These are phyloP conservation scores for Lophium mytilinum DNA, from an alignment of 495 filamentous ascomycete genomes.

Conservation along the genomic window DNA sequence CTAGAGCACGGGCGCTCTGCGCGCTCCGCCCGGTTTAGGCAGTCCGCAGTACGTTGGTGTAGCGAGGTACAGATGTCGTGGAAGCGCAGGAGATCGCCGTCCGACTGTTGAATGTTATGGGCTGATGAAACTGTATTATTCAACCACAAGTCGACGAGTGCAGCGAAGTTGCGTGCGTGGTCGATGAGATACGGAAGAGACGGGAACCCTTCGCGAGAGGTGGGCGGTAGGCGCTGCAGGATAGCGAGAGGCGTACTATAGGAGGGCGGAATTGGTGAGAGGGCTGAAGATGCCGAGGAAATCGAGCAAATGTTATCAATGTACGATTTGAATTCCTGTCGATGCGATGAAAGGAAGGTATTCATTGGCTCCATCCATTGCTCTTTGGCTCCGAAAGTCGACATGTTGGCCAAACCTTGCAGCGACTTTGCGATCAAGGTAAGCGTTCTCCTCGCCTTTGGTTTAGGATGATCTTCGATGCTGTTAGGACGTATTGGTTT, in stretches of 20 bases:
- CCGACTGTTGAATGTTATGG: constrained; percentile 41
- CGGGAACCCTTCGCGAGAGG: constrained; percentile 87
- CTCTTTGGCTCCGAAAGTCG: constrained; percentile 89
- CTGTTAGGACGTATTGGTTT: constrained; percentile 1
- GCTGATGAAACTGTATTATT: constrained; percentile 46
- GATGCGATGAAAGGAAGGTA: constrained; percentile 53
- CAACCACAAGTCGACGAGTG: constrained; percentile 83
- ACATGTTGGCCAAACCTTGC: constrained; percentile 91
- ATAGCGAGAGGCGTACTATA: constrained; percentile 94
- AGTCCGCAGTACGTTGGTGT: constrained; percentile 64
- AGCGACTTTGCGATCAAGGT: constrained; percentile 92
- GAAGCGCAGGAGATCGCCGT: constrained; percentile 61
- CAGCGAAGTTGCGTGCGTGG: constrained; percentile 77
- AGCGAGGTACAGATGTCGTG: constrained; percentile 66
- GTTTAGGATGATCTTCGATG: constrained; percentile 67
- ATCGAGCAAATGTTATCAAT: constrained; percentile 82
- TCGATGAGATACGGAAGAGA: constrained; percentile 93
- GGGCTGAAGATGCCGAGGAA: constrained; percentile 48
- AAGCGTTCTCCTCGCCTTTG: constrained; percentile 78
- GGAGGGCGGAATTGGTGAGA: constrained; percentile 57
- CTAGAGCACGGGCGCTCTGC: constrained; percentile 55
- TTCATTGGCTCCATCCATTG: constrained; percentile 99
- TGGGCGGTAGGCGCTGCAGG: constrained; percentile 68
- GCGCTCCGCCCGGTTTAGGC: constrained; percentile 61
- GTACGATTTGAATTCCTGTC: constrained; percentile 74